phyloP scores from a whole-genome alignment of 192 early-diverging fungal species.

The Umbelopsis vinacea region DNA sequence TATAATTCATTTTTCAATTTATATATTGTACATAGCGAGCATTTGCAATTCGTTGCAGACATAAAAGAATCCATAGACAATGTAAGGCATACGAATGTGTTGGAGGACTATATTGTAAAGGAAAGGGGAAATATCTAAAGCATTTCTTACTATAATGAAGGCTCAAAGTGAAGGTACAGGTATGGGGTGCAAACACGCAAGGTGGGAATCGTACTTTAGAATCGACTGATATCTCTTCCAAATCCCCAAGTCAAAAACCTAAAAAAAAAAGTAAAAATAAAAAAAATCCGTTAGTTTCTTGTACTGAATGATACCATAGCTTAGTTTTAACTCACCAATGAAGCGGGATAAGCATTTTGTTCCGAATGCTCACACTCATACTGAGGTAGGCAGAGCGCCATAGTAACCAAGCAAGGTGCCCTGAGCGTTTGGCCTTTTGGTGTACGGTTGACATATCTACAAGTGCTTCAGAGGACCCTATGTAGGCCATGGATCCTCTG shows the following conservation, averaged over 20 bases:
- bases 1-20: conserved; percentile 13
- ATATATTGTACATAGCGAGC: background rate
- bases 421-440: conserved; percentile 51
- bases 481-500: conserved; percentile 71
- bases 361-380: conserved; percentile 65
- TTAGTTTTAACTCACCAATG: conserved; percentile 52
- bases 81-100: background rate
- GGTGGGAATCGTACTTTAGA: background rate
- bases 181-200: background rate
- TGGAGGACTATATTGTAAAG: background rate
- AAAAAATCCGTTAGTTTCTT: background rate
- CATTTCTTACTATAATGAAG: too few species aligned
- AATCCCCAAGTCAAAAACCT: conserved; percentile 45
- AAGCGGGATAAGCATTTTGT: conserved; percentile 78
- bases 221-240: conserved; percentile 35
- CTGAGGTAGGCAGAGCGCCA: conserved; percentile 79
- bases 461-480: conserved; percentile 61
- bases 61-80: background rate
- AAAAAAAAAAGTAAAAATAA: background rate
- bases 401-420: conserved; percentile 61
- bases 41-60: background rate
- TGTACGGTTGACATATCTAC: conserved; percentile 61
- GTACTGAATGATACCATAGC: background rate
- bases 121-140: background rate
- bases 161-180: too few species aligned